phyloP scores from a whole-genome alignment of 164 flowering plant species.

The Cinnamomum chago region DNA sequence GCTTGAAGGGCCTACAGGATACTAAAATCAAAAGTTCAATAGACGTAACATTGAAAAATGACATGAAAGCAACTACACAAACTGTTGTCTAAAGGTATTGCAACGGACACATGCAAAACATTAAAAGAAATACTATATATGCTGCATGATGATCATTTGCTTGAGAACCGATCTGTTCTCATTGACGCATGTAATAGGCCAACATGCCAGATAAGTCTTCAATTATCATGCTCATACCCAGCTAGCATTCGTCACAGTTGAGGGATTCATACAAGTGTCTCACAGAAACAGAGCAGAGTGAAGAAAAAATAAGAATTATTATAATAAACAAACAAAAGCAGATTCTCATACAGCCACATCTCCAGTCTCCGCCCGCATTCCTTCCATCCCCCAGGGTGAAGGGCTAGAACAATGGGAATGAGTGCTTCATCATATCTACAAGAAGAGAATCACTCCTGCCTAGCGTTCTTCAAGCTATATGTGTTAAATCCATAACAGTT shows the following conservation, averaged over 20 bases:
- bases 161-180: background rate
- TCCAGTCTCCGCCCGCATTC: background rate
- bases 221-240: background rate
- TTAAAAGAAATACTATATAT: background rate
- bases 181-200: background rate
- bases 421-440: constrained; percentile 11
- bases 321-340: background rate
- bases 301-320: background rate
- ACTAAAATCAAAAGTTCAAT: too few relatives aligned
- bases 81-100: too few relatives aligned
- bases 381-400: background rate
- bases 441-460: constrained; percentile 7
- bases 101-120: background rate
- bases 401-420: constrained; percentile 7
- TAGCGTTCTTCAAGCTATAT: background rate
- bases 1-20: too few relatives aligned
- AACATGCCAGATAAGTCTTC: background rate
- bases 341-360: background rate
- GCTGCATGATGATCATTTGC: background rate
- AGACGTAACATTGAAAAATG: too few relatives aligned
- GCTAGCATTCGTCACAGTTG: background rate
- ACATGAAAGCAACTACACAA: background rate
- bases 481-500: background rate
- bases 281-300: background rate
- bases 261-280: background rate